Evolutionary conservation across 768 basidiomycete genomes (phyloP), one percentile per base, ranked within the genome.

Genomic region (Rhodosporidiobolus sp.): DNA sequence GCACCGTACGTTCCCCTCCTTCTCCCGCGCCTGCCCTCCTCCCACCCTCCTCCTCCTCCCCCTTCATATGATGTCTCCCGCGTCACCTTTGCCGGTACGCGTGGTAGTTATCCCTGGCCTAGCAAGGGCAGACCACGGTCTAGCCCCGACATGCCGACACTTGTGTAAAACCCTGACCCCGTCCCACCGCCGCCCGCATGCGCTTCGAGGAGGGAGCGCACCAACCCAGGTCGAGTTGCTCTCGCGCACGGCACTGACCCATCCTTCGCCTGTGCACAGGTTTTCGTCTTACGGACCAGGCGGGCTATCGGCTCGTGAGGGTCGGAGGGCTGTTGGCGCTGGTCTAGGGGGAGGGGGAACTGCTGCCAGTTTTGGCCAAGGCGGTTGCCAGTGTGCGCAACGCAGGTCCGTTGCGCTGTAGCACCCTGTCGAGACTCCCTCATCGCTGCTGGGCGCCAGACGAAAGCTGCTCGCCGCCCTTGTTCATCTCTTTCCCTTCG

Each of bases 31-130:
- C 19, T 4, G 45, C 9, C 34, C 35, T 3, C 35, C 30, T 32
- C 53, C 22, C 52, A 57, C n/a, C 26, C 19, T 19, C 9, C 48
- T 26, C 17, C 26, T 22, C 52, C 52, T 38, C 28, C 19, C 32
- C 17, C n/a, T 72, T n/a, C n/a, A 60, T 26, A 72, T 60, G 71
- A 72, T 72, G 71, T n/a, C 57, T 63, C 57, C 59, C 53, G 45
- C 71, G 50, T 49, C 38, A 54, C 66, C 65, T 60, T 61, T 64
- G 63, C 71, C 62, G 66, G 62, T 30, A n/a, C 50, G 56, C 45
- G 66, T 66, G 63, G 43, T 59, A 60, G 71, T 72, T 72, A 72
- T 72, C 71, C 71, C 71, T 72, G 71, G 54, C 71, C 71, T 72
- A 72, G 71, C 50, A 72, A 53, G 32, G 71, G 52, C 50, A 20